These are phyloP conservation scores for Tolypocladium paradoxum DNA, from an alignment of 2,329 filamentous ascomycete species.

Conservation along the genomic window DNA sequence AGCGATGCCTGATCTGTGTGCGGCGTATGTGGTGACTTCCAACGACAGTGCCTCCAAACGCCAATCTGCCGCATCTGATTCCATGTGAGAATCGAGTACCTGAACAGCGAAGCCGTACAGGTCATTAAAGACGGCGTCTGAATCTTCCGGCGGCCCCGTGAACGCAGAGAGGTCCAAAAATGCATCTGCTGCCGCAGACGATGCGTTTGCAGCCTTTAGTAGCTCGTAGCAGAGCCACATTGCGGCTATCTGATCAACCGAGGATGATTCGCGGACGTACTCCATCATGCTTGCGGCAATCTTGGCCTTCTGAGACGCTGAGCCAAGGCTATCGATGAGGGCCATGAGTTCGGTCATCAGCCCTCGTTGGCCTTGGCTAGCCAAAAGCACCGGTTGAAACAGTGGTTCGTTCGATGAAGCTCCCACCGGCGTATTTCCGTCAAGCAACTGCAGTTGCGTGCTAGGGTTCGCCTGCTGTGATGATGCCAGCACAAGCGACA, in stretches of 20 bases:
- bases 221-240: constrained; percentile 75
- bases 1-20: constrained; percentile 49
- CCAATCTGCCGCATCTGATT: constrained; percentile 50
- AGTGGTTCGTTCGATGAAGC: constrained; percentile 6
- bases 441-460: constrained; percentile 16
- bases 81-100: constrained; percentile 43
- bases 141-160: constrained; percentile 24
- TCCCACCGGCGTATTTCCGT: constrained; percentile 10
- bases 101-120: constrained; percentile 59
- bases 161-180: constrained; percentile 48
- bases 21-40: constrained; percentile 69
- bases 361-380: constrained; percentile 53
- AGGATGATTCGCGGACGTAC: constrained; percentile 45
- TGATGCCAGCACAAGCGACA: constrained; percentile 21
- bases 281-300: constrained; percentile 58
- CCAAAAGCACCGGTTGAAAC: constrained; percentile 53
- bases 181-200: constrained; percentile 48
- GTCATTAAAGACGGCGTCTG: constrained; percentile 45
- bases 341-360: constrained; percentile 47
- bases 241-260: constrained; percentile 52
- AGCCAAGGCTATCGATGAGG: constrained; percentile 45
- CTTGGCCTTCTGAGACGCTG: constrained; percentile 45
- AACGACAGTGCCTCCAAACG: constrained; percentile 67
- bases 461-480: constrained; percentile 11
- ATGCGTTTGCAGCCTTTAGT: constrained; percentile 44